Evolutionary conservation across 2,329 filamentous ascomycete species (phyloP), one percentile per base, ranked within the genome.

Genomic region (Metarhizium sp.): DNA sequence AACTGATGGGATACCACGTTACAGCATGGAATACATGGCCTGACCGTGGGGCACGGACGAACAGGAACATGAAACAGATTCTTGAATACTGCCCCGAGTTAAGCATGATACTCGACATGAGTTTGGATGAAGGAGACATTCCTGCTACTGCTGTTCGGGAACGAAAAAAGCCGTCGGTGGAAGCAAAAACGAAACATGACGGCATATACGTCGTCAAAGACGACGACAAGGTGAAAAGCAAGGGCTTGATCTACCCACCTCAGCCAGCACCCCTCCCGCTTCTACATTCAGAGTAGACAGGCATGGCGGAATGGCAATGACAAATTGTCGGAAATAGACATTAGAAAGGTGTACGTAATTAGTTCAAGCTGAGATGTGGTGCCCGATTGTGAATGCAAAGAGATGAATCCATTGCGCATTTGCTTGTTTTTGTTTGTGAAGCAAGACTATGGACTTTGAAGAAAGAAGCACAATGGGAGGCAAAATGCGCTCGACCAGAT

Each of bases 31-130:
- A 78, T 46, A 61, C 56, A 3, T 59, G 66, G 25, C 65, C 81
- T 4, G 62, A 70, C 20, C 71, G 73, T 25, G 67, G 63, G 2
- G 73, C 80, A 16, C 82, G 79, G 79, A 72, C 72, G 56, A 66
- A 76, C 51, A 66, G 65, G 2, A 62, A 60, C 2, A 69, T 73
- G 38, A 71, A 74, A 59, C 65, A 71, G 53, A 78, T 80, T 29
- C 77, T 80, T 59, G 69, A 75, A 18, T 82, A 82, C 65, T 82
- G 80, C 58, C 80, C 79, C 2, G 79, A 82, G 64, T 64, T 82
- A 20, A 74, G 71, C 59, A 69, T 82, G 63, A 76, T 80, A 56
- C 73, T 81, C 71, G 73, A 78, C 46, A 82, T 82, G 79, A 80
- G 79, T 64, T 66, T 80, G 11, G 75, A 78, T 66, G 64, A 72